Base-by-base conservation (phyloP, 805 yeast species). In the Sugiyamaella lignohabitans region DNA sequence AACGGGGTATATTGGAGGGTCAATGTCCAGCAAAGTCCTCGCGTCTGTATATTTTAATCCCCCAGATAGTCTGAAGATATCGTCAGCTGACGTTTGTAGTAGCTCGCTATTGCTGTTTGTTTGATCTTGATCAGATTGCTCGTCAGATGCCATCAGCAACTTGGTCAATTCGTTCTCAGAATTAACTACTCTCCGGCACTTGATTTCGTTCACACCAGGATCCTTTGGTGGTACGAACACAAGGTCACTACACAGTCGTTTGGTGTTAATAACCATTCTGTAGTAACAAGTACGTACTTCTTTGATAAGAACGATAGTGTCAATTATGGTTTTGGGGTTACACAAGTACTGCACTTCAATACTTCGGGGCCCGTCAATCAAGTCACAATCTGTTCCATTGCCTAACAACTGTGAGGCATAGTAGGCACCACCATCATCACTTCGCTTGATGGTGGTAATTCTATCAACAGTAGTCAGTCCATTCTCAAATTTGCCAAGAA, bases 201-300 rank as follows among this genome's bases (percentile, higher is more conserved):
- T 45, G 44, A 48, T 63, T 47, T 39, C 66, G 60, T 43, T 51
- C 40, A 46, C 57, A 17, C 49, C 62, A 57, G 38, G 62, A 44
- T 17, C 67, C 53, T 45, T 64, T 55, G 47, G 66, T 43, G 52
- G 64, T 35, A 66, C 39, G 41, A 69, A 65, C 16, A 57, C 53
- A 37, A 61, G 62, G 3, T 66, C 71, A 23, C 45, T 48, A 48
- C 87, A 82, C 20, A 82, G 63, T 5, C 63, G 58, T 0, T 80
- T 80, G 0, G 80, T 69, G 40, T 69, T 70, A 2, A 82, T 62
- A 22, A 66, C 66, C 62, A 79, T 69, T 52, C 69, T 69, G 57
- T 82, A 82, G 39, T 72, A 73, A 59, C 88, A 82, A 0, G 82
- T 76, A 46, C 69, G 71, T 27, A 70, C 62, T 59, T 82, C 88